phyloP scores from a whole-genome alignment of 768 basidiomycete species.

The Tricholoma terreum region DNA sequence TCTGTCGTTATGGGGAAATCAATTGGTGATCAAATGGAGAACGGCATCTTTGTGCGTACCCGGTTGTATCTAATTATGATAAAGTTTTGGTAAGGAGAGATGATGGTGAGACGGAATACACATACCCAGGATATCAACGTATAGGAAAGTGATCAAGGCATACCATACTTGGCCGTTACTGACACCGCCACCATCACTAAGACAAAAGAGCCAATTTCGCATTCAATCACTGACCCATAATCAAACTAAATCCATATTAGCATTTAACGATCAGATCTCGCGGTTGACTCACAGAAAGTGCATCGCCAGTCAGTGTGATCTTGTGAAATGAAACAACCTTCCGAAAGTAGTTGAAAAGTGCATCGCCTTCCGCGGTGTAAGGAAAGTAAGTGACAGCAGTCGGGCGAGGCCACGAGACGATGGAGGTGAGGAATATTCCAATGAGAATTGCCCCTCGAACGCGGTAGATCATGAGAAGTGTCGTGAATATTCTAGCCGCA shows the following conservation, averaged over 20 bases:
- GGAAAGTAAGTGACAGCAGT: conserved; percentile 84
- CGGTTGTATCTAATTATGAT: conserved; percentile 45
- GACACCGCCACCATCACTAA: conserved; percentile 22
- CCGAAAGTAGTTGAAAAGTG: conserved; percentile 81
- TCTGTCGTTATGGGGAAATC: conserved; percentile 43
- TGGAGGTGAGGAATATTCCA: conserved; percentile 80
- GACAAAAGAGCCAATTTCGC: not conserved
- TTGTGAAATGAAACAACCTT: conserved; percentile 76
- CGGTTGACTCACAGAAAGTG: conserved; percentile 51
- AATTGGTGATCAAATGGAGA: not conserved
- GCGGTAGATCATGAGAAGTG: conserved; percentile 80
- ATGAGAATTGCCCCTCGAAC: conserved; percentile 80
- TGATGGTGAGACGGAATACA: conserved; percentile 1
- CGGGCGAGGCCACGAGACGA: conserved; percentile 86
- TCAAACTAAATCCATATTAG: conserved; percentile 39
- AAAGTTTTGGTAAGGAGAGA: not conserved
- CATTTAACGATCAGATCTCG: too few relatives aligned
- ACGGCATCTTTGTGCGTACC: conserved; percentile 22
- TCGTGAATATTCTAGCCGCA: conserved; percentile 64
- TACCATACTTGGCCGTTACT: conserved; percentile 81
- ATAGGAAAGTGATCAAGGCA: conserved; percentile 84
- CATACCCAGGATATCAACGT: conserved; percentile 80
- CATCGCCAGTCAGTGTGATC: conserved; percentile 59
- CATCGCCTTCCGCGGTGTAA: conserved; percentile 62
- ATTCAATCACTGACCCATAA: conserved; percentile 31